Base-by-base conservation (phyloP, 2,329 filamentous ascomycete genomes). In the Diaporthe velutina region DNA sequence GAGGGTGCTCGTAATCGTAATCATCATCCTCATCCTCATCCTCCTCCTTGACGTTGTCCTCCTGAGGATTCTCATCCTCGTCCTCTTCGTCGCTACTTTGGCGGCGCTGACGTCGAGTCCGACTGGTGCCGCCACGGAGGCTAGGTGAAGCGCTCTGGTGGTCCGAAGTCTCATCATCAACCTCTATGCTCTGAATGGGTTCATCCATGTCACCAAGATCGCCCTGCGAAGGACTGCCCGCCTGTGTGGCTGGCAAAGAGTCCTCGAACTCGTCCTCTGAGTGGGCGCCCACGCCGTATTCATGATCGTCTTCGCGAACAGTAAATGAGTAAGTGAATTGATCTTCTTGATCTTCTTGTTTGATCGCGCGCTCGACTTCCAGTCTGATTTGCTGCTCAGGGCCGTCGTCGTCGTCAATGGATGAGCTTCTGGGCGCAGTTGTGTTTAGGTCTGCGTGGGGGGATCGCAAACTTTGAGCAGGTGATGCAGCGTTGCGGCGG, bases 151-250 rank as follows among this genome's bases (percentile, higher is more conserved):
- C 57, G 33, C 25, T 60, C 9, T 17, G 13, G 4, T 22, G 42
- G 70, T 42, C 48, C 15, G 28, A 40, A 64, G 8, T 33, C 28
- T 72, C 70, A 54, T 55, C 70, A 35, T 72, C 25, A 19, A 89
- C 79, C 89, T 89, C 68, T 82, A 79, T 6, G 78, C 77, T 5
- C 87, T 89, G 13, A 89, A 83, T 12, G 88, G 88, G 60, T 83
- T 81, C 13, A 80, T 80, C 2, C 86, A 84, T 10, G 88, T 42
- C 66, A 35, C 40, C 57, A n/a, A 42, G 12, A 48, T 28, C 12
- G 33, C n/a, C 30, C 13, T 28, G 22, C 33, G 19, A 28, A 30
- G 40, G 7, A 38, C n/a, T n/a, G 3, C 22, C 38, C 52, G 13
- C 15, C n/a, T 68, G 60, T 19, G 28, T 19, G 35, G 17, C 19